Base-by-base conservation (phyloP, 129 eudicot species). In the Centella asiatica region DNA sequence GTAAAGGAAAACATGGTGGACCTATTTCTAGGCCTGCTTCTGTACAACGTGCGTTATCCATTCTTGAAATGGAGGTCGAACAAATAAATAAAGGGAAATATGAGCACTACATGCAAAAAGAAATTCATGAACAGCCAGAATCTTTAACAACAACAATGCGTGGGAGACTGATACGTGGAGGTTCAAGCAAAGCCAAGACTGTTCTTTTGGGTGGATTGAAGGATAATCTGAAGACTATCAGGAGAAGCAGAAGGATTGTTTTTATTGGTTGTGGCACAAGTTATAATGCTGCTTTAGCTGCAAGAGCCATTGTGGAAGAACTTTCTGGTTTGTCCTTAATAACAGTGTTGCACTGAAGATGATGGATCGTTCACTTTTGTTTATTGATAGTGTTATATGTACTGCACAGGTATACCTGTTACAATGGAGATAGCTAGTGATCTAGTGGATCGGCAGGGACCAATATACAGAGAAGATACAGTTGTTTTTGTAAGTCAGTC, bases 221-320 rank as follows among this genome's bases (percentile, higher is more conserved):
- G 68, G 99, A 92, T 73, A 96, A 92, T 60, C 80, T 92, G 6
- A 92, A 87, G 71, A 92, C 99, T 18, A 92, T 92, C 37, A 81
- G 99, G 73, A 83, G 99, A 62, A 92, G 99, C 75, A 77, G 99
- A 66, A 77, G 99, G 37, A 87, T 92, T 62, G 88, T 92, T 56
- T 87, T 92, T 72, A 81, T 92, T 46, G 99, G 99, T 52, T 92
- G 99, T 67, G 99, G 99, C 59, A 92, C 99, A 36, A 92, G 99
- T 75, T 92, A 92, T 64, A 84, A 87, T 82, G 99, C 99, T 28
- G 99, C 99, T 65, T 82, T 92, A 74, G 99, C 99, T 50, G 75
- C 96, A 50, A 80, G 99, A 56, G 81, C 96, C 69, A 76, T 92
- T 57, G 63, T 87, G 74, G 99, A 92, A 84, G 99, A 87, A 75